Evolutionary conservation across 176 grass and related monocot species (phyloP).

Genomic region (Puya raimondii): DNA sequence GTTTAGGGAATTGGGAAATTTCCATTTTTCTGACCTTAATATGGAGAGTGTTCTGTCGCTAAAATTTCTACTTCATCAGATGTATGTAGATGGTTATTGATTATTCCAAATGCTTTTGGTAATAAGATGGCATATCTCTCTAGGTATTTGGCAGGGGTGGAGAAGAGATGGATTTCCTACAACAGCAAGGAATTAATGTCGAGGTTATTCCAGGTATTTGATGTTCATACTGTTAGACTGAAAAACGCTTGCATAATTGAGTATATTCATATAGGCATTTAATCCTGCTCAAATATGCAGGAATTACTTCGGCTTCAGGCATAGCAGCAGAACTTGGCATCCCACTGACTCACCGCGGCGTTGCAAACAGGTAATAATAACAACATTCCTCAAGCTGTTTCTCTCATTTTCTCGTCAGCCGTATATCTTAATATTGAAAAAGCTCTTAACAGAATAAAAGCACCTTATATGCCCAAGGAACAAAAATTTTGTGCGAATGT

Average conservation of each 20-base stretch:
- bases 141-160: constrained; percentile 97
- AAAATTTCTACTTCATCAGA: neutral
- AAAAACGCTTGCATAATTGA: constrained; percentile 12
- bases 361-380: constrained; percentile 67
- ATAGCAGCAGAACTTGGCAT: constrained; percentile 95
- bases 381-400: neutral
- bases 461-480: neutral
- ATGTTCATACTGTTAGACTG: neutral
- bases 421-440: no score
- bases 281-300: constrained; percentile 26
- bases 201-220: constrained; percentile 83
- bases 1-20: neutral
- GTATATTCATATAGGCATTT: neutral
- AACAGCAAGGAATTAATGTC: constrained; percentile 85
- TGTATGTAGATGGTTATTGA: neutral
- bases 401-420: neutral
- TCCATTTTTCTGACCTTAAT: neutral
- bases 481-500: neutral
- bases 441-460: no score
- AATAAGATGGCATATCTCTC: neutral
- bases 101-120: neutral
- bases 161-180: constrained; percentile 98
- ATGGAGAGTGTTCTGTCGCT: neutral
- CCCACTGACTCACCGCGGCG: constrained; percentile 82
- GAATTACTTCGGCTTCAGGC: constrained; percentile 95